A percentile compares a stretch with the other conserved stretches of the same genome.
phyloP scores from a whole-genome alignment of 352 stramenopile genomes.

The Ophiocytium majus region DNA sequence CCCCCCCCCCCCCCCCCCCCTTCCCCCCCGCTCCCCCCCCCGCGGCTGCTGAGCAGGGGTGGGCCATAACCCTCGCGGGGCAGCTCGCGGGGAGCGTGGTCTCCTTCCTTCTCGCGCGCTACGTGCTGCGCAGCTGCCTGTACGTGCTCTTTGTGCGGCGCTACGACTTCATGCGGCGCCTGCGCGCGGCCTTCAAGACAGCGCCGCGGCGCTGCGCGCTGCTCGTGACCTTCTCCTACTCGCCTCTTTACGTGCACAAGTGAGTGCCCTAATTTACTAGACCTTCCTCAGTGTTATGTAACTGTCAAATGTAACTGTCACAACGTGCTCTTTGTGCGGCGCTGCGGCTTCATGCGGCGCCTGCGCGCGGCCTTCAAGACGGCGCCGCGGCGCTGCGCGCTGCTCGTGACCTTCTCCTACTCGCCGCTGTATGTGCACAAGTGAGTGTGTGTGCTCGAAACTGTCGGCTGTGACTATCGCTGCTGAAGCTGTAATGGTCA shows the following conservation, averaged over 20 bases:
- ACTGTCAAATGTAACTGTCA: too few species aligned
- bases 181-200: conserved; percentile 8
- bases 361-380: conserved; percentile 11
- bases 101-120: background rate
- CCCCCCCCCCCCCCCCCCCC: too few species aligned
- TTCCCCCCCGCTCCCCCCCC: too few species aligned
- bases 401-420: conserved; percentile 13
- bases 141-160: background rate
- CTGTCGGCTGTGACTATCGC: too few species aligned
- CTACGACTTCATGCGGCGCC: conserved; percentile 8
- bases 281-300: too few species aligned
- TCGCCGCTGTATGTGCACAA: conserved; percentile 12
- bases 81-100: background rate
- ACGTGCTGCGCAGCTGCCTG: background rate
- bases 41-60: too few species aligned
- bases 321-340: background rate
- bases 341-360: background rate
- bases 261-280: too few species aligned
- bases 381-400: conserved; percentile 7
- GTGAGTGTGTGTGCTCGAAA: too few species aligned
- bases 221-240: conserved; percentile 7
- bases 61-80: background rate
- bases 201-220: conserved; percentile 14
- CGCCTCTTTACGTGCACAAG: conserved; percentile 15
- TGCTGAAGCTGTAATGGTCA: too few species aligned